Evolutionary conservation across 305 asterid species (phyloP).

Genomic region (Fraxinus ornus): DNA sequence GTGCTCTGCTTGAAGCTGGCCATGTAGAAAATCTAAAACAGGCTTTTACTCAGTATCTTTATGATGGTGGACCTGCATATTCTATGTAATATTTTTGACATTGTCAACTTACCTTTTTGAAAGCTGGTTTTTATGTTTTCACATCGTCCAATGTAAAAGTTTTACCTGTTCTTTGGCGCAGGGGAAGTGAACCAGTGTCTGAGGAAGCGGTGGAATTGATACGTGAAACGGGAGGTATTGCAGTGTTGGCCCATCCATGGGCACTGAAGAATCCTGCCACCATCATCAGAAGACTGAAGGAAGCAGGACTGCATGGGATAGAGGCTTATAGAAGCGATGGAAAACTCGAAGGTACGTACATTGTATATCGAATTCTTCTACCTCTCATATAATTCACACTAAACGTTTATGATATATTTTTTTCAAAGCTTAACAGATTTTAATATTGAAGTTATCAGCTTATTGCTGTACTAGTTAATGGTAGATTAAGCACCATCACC

Average conservation of each 20-base stretch:
- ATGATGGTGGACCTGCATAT: slow-evolving; percentile 97
- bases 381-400: background rate
- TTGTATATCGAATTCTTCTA: background rate
- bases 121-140: background rate
- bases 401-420: background rate
- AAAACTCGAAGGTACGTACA: slow-evolving; percentile 62
- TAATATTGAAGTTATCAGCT: background rate
- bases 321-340: slow-evolving; percentile 92
- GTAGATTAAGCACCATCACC: background rate
- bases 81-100: slow-evolving; percentile 58
- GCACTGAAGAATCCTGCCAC: slow-evolving; percentile 74
- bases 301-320: slow-evolving; percentile 81
- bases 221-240: slow-evolving; percentile 83
- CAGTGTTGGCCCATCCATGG: slow-evolving; percentile 99
- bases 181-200: slow-evolving; percentile 88
- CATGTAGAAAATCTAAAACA: slow-evolving; percentile 89
- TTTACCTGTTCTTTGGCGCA: slow-evolving; percentile 27
- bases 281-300: slow-evolving; percentile 66
- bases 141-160: slow-evolving; percentile 11
- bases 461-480: background rate
- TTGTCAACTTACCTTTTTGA: background rate
- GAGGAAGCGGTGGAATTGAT: slow-evolving; percentile 80
- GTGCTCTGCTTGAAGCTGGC: slow-evolving; percentile 97
- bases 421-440: background rate
- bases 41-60: slow-evolving; percentile 80